These are phyloP conservation scores for Xerocomus amazonicus DNA, from an alignment of 1,284 basidiomycete genomes.

Conservation along the genomic window DNA sequence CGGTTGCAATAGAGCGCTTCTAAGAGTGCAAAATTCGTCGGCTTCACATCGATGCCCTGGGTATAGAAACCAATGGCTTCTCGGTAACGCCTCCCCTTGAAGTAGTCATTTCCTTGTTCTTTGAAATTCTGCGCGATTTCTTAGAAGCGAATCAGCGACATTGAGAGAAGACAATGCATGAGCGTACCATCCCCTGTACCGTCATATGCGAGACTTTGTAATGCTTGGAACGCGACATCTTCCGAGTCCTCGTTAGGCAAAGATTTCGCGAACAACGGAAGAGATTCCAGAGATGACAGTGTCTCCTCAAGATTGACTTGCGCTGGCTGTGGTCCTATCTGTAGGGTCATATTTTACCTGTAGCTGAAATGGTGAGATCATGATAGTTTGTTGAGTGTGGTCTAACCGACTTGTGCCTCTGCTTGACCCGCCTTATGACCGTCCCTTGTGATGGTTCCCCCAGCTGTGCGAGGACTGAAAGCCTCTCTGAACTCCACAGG, in stretches of 20 bases:
- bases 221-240: slow-evolving; percentile 71
- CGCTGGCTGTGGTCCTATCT: slow-evolving; percentile 35
- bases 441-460: slow-evolving; percentile 18
- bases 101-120: slow-evolving; percentile 93
- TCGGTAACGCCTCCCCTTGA: slow-evolving; percentile 78
- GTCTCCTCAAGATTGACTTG: slow-evolving; percentile 42
- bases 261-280: slow-evolving; percentile 91
- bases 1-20: slow-evolving; percentile 84
- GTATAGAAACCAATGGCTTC: slow-evolving; percentile 91
- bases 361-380: not conserved
- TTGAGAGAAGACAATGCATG: not conserved
- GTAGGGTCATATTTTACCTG: slow-evolving; percentile 15
- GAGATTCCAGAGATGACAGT: slow-evolving; percentile 50
- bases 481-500: slow-evolving; percentile 60
- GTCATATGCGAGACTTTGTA: slow-evolving; percentile 85
- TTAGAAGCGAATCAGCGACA: slow-evolving; percentile 32
- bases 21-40: slow-evolving; percentile 57
- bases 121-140: slow-evolving; percentile 94
- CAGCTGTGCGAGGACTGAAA: slow-evolving; percentile 46
- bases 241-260: slow-evolving; percentile 68
- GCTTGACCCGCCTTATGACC: no score
- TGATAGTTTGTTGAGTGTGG: not conserved
- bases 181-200: slow-evolving; percentile 89
- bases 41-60: slow-evolving; percentile 83
- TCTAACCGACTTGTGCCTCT: slow-evolving; percentile 8